Evolutionary conservation across 495 filamentous ascomycete species (phyloP), one percentile per base, ranked within the genome.

Genomic region (Massariosphaeria phaeospora): DNA sequence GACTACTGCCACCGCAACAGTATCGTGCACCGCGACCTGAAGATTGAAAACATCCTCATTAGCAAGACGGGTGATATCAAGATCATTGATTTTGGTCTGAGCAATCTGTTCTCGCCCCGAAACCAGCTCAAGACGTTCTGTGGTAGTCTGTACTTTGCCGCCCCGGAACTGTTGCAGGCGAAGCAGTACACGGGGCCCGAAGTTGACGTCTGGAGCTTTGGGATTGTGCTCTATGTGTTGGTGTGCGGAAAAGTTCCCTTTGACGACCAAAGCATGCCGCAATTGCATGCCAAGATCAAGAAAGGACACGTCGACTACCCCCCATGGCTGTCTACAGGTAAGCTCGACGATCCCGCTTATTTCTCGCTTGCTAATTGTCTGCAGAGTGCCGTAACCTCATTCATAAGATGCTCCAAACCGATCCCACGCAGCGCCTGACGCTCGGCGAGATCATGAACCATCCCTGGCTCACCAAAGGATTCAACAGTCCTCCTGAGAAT

Each of bases 21-120:
- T 69, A 99, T 99, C 64, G 93, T 97, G 25, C 93, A 99, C 70
- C 83, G 93, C 25, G 93, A 99, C 67, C 68, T 99, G 55, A 99
- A 99, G 75, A 99, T 99, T 62, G 93, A 97, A 68, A 99, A 99
- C 65, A 99, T 99, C 55, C 78, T 99, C 39, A 99, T 99, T 73
- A 96, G 90, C 77, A 97, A 97, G 74, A 96, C 86, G 2, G 94
- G 91, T 24, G 93, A 99, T 68, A 99, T 99, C 74, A 97, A 97
- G 69, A 99, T 99, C 61, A 99, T 99, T 68, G 93, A 99, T 67
- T 99, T 99, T 65, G 93, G 93, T 35, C 76, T 99, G 38, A 96
- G 91, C 74, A 99, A 99, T 66, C 79, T 97, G 10, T 99, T 97
- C 70, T 84, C 89, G 11, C 94, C 94, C 0, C 76, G 84, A 55